Base-by-base conservation (phyloP, 768 basidiomycete species). In the Glaciozyma antarctica region DNA sequence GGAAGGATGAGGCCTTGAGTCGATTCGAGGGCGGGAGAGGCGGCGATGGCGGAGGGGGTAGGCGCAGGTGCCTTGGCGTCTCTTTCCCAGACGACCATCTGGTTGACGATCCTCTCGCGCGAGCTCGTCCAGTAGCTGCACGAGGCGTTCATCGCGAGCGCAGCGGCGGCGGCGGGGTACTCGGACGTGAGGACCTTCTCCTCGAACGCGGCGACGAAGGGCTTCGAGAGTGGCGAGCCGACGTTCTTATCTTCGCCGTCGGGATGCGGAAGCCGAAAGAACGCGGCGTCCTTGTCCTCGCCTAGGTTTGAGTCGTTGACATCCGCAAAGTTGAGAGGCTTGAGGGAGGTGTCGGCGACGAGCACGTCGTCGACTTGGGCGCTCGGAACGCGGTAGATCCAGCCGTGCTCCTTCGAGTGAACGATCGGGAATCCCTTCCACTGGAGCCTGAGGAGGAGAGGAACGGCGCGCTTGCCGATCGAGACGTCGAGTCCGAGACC, bases 41-140 rank as follows among this genome's bases (percentile, higher is more conserved):
- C 71, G 55, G 60, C 73, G 58, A 75, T 53, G 10, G 56, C 63
- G 9, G 56, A 61, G 16, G 54, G 62, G 24, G 64, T 58, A 0
- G 58, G 63, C 19, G 70, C 71, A 0, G 65, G 58, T 17, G 34
- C 22, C 30, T 65, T 68, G 26, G 49, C 62, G 57, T 56, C 66
- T 22, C 82, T 77, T 71, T 90, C 84, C 85, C 89, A 94, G 4
- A 94, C 84, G 21, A 94, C 92, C 82, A 89, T 85, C 79, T 98
- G 95, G 71, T 90, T 88, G 74, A 86, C 75, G 71, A 98, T 88
- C 28, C 95, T 83, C 74, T 98, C 93, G 17, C 93, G 79, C 0
- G 90, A 87, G 71, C 88, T 89, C 75, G 95, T 90, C 95, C 94
- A 99, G 76, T 99, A 99, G 73, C 88, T 89, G 79, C 94, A 97